phyloP scores from a whole-genome alignment of 257 asterid species.

The Gentiana straminea region DNA sequence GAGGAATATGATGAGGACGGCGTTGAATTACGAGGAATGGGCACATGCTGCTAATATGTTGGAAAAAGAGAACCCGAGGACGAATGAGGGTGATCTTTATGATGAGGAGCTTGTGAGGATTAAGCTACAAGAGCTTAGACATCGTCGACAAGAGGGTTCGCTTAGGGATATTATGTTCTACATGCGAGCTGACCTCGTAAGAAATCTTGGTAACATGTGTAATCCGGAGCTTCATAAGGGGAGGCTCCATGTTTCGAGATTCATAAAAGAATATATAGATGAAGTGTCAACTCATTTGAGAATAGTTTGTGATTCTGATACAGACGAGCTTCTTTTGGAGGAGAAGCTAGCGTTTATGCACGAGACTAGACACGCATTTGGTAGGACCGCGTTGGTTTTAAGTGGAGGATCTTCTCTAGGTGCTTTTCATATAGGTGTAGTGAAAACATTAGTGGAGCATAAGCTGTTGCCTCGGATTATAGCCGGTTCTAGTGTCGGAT shows the following conservation, averaged over 20 bases:
- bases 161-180: conserved; percentile 80
- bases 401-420: conserved; percentile 98
- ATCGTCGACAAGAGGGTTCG: conserved; percentile 83
- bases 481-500: conserved; percentile 95
- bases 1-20: conserved; percentile 90
- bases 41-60: conserved; percentile 95
- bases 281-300: conserved; percentile 83
- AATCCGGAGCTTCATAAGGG: conserved; percentile 94
- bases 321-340: conserved; percentile 79
- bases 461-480: conserved; percentile 85
- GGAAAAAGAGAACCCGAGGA: conserved; percentile 61
- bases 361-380: conserved; percentile 94
- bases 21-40: conserved; percentile 92
- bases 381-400: conserved; percentile 82
- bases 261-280: conserved; percentile 81
- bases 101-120: conserved; percentile 83
- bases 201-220: conserved; percentile 92
- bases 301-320: conserved; percentile 87
- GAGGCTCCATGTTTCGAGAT: conserved; percentile 77
- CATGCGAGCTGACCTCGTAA: conserved; percentile 86
- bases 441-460: conserved; percentile 82
- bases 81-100: conserved; percentile 68
- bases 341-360: conserved; percentile 96
- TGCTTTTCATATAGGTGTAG: conserved; percentile 88
- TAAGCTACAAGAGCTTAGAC: conserved; percentile 76